Base-by-base conservation (phyloP, 495 filamentous ascomycete genomes). In the Pyronema domesticum region DNA sequence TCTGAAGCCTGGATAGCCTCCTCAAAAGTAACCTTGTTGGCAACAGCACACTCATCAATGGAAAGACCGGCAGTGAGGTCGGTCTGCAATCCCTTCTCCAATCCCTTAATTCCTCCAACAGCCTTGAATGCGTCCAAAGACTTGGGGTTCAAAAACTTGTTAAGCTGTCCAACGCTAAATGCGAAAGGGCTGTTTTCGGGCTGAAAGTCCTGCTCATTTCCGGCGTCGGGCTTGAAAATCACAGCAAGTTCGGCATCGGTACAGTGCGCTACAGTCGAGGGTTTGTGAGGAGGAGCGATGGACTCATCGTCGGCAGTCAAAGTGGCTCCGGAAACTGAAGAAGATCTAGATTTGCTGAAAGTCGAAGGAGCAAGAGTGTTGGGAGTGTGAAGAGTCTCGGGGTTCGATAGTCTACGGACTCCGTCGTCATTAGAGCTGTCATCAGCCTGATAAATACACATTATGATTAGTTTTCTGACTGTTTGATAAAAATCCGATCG, bases 121-220 rank as follows among this genome's bases (percentile, higher is more conserved):
- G 77, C 76, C 49, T 73, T 78, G 56, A 80, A 87, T 6, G 82
- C 82, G 15, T 81, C 72, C 13, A 86, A 66, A 48, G 75, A 85
- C 67, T 88, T 88, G 8, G 83, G 83, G 57, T 84, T 80, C 36
- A 83, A 72, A 69, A 85, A 74, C 61, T 86, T 88, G 61, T 79
- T 80, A 45, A 88, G 68, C 63, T 83, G 76, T 7, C 83, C 83
- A 0, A 81, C 77, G 8, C 74, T 79, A 59, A 79, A 86, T 37
- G 80, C 81, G 60, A 86, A 88, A 3, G 76, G 77, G 58, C 82
- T 86, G 54, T 85, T 69, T 11, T 74, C 67, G 3, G 83, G 75
- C 14, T 74, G 58, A 64, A 85, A 86, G 59, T 83, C 80, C 8
- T 67, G 68, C 54, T 82, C 79, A 55, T 73, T 74, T 7, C 76